Conservation (phyloP, 2,329 filamentous ascomycete genomes). For the Rhexocercosporidium sp. region DNA sequence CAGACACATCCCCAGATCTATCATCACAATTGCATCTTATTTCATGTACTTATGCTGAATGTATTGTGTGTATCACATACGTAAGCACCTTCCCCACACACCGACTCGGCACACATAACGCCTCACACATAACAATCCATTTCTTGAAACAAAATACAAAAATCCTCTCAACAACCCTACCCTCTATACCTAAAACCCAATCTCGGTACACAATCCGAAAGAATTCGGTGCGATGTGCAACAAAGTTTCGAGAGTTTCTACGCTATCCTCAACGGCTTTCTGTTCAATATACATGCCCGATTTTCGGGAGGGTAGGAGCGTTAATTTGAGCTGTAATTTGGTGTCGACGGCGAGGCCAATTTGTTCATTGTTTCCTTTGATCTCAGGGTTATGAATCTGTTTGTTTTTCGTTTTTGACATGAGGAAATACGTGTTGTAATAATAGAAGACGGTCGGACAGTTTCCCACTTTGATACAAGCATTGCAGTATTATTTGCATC, state of each 20-base stretch:
- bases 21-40: not conserved
- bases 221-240: slow-evolving; percentile 20
- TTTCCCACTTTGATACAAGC: no score
- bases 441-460: no score
- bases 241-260: not conserved
- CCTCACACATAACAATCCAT: not conserved
- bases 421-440: no score
- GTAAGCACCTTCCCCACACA: not conserved
- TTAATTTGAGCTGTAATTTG: not conserved
- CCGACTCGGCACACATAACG: slow-evolving; percentile 1
- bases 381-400: no score
- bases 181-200: not conserved
- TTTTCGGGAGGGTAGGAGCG: not conserved
- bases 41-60: no score
- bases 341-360: no score
- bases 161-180: slow-evolving; percentile 8
- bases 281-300: not conserved
- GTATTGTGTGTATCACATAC: not conserved
- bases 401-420: no score
- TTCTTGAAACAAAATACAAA: not conserved
- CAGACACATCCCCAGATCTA: not conserved
- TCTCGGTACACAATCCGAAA: slow-evolving; percentile 17
- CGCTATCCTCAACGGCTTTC: not conserved
- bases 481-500: no score
- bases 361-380: no score